phyloP scores from a whole-genome alignment of 305 asterid species.

The Euphrasia arctica region DNA sequence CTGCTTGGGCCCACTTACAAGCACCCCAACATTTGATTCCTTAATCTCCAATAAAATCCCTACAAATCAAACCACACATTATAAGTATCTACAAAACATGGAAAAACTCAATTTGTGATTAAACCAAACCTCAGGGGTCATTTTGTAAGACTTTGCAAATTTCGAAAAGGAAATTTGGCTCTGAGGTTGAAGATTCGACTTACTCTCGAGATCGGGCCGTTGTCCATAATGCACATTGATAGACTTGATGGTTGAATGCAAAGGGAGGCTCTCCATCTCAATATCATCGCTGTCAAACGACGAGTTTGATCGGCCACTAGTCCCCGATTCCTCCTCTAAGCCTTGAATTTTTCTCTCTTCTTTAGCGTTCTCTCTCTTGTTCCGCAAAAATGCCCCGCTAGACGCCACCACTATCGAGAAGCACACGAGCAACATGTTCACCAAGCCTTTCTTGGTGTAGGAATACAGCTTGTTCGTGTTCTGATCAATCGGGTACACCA shows the following conservation, averaged over 20 bases:
- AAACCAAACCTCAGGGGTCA: background rate
- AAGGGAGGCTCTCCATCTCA: conserved; percentile 64
- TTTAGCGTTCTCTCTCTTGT: conserved; percentile 46
- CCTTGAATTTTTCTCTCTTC: conserved; percentile 43
- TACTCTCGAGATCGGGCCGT: conserved; percentile 62
- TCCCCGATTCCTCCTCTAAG: conserved; percentile 32
- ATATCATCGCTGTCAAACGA: conserved; percentile 36
- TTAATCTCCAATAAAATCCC: conserved; percentile 56
- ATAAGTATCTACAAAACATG: background rate
- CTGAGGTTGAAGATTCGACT: conserved; percentile 11
- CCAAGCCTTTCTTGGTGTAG: conserved; percentile 50
- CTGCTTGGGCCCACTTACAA: conserved; percentile 79
- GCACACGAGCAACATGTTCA: conserved; percentile 53
- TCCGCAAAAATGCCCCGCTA: conserved; percentile 54
- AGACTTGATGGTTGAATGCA: conserved; percentile 42
- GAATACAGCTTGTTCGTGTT: conserved; percentile 50
- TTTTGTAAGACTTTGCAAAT: background rate
- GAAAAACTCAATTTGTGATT: background rate
- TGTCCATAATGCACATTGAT: conserved; percentile 52
- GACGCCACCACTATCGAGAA: conserved; percentile 45
- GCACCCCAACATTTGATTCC: conserved; percentile 67
- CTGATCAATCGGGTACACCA: conserved; percentile 56
- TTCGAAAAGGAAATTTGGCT: too few relatives aligned
- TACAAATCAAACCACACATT: conserved; percentile 27
- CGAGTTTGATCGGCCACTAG: conserved; percentile 11